Evolutionary conservation across 2,329 filamentous ascomycete species (phyloP).

Genomic region (Graphilbum sp.): DNA sequence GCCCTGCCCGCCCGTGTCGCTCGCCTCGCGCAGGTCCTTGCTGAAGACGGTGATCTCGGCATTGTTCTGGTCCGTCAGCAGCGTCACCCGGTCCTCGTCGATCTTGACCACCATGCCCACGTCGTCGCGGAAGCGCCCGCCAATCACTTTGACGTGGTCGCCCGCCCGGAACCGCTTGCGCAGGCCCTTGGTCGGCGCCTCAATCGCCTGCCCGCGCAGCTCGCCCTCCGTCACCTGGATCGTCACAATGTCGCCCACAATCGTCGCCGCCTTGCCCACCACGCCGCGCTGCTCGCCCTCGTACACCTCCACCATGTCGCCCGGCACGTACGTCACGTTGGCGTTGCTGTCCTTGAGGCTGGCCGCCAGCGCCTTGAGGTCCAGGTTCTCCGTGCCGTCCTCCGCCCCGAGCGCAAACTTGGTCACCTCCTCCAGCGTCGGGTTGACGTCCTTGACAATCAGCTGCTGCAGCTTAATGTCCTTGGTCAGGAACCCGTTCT

Average conservation of each 20-base stretch:
- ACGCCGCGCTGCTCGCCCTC: constrained; percentile 90
- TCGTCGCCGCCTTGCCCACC: constrained; percentile 67
- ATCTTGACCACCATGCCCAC: constrained; percentile 95
- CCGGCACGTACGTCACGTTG: constrained; percentile 73
- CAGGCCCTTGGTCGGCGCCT: constrained; percentile 81
- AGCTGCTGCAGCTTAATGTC: constrained; percentile 82
- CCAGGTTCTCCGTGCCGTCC: constrained; percentile 85
- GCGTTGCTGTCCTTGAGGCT: constrained; percentile 74
- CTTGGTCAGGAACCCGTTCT: constrained; percentile 86
- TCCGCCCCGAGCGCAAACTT: constrained; percentile 77
- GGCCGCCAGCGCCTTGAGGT: constrained; percentile 77
- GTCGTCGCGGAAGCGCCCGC: constrained; percentile 85
- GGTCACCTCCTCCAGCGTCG: constrained; percentile 88
- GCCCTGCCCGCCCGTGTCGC: constrained; percentile 76
- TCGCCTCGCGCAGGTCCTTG: constrained; percentile 86
- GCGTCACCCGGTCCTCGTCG: constrained; percentile 76
- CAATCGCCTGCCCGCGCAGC: constrained; percentile 67
- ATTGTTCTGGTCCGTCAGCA: constrained; percentile 84
- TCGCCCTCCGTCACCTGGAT: constrained; percentile 72
- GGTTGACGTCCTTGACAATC: constrained; percentile 78
- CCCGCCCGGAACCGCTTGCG: constrained; percentile 86
- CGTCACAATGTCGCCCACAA: constrained; percentile 84
- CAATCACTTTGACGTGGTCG: constrained; percentile 97
- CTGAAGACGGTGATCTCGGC: constrained; percentile 95
- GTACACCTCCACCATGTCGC: constrained; percentile 93